Conservation (phyloP, 148 eudicot genomes). For the Chenopodium suecicum region DNA sequence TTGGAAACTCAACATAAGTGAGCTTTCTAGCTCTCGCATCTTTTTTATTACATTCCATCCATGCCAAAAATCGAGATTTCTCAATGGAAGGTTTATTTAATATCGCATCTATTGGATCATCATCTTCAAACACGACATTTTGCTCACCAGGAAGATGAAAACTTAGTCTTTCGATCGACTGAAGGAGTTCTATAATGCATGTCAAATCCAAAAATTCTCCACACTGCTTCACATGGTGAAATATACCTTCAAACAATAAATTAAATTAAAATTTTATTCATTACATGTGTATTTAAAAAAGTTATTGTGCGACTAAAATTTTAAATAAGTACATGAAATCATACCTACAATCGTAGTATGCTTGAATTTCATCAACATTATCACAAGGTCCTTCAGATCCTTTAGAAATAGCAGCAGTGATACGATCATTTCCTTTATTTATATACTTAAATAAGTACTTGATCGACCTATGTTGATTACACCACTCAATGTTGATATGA, state of each 20-base stretch:
- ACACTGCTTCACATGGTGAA: conserved; percentile 17
- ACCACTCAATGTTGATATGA: conserved; percentile 27
- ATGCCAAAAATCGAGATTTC: background rate
- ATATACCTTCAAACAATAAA: background rate
- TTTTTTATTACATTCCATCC: conserved; percentile 6
- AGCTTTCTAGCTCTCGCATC: background rate
- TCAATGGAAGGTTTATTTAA: background rate
- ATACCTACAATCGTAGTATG: conserved; percentile 7
- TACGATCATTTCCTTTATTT: conserved; percentile 15
- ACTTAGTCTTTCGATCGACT: background rate
- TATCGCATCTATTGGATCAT: background rate
- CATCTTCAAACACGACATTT: background rate
- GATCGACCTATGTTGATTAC: conserved; percentile 6
- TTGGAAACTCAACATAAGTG: conserved; percentile 12
- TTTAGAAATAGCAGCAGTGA: background rate
- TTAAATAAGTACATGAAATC: too few relatives aligned
- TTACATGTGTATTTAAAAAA: too few relatives aligned
- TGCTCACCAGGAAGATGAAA: conserved; percentile 13
- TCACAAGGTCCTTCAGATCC: background rate
- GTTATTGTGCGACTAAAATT: too few relatives aligned
- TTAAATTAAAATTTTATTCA: too few relatives aligned
- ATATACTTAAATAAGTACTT: conserved; percentile 30
- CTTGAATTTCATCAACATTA: conserved; percentile 5
- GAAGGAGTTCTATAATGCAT: conserved; percentile 1
- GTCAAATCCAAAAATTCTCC: conserved; percentile 11